Percentiles rank a stretch among this genome's conserved stretches.
Conservation (phyloP, 345 rosid species). For the Citrus australasica region DNA sequence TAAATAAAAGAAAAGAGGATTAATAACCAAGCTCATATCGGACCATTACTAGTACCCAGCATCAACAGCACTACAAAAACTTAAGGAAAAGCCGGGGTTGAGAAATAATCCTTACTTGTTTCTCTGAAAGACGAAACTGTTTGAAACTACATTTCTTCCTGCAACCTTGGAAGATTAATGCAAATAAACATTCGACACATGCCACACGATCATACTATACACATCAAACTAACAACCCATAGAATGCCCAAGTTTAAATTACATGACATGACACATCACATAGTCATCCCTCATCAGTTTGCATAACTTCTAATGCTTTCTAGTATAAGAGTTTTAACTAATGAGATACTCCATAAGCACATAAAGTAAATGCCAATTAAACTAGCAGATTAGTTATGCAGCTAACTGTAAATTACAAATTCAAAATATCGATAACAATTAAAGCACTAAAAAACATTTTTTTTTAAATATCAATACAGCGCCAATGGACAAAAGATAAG, state of each 20-base stretch:
- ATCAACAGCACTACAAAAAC: neutral
- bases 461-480: neutral
- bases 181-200: slow-evolving; percentile 3
- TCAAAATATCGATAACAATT: neutral
- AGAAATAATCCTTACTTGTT: slow-evolving; percentile 55
- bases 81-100: slow-evolving; percentile 18
- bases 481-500: neutral
- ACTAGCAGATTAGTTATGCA: neutral
- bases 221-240: slow-evolving; percentile 17
- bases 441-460: neutral
- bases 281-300: neutral
- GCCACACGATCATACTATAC: slow-evolving; percentile 4
- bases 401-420: neutral
- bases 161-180: slow-evolving; percentile 47
- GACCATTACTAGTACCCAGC: neutral
- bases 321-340: neutral
- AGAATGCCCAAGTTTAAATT: neutral
- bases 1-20: slow-evolving; percentile 17
- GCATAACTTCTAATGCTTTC: neutral
- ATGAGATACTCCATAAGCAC: too few species aligned
- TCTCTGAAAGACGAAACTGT: slow-evolving; percentile 45
- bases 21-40: slow-evolving; percentile 12
- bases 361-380: neutral
- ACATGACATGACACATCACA: neutral
- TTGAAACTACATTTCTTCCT: slow-evolving; percentile 52